A percentile compares a stretch with the other conserved stretches of the same genome.
phyloP scores from a whole-genome alignment of 306 rosid genomes.

The Prunus davidiana region DNA sequence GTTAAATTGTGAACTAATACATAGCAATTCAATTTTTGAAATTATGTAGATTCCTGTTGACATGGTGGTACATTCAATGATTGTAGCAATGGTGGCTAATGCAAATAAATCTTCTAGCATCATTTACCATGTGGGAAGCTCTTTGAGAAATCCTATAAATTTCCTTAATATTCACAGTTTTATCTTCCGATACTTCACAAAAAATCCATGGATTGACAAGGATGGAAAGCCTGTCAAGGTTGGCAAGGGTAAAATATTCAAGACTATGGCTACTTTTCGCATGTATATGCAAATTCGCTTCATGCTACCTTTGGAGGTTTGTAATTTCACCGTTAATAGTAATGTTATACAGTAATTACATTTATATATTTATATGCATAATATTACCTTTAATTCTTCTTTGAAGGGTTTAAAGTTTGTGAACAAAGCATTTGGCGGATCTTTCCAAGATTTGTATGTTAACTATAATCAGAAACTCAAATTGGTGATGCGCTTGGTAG shows the following conservation, averaged over 20 bases:
- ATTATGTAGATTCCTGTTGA: too few species aligned
- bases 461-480: neutral
- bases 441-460: neutral
- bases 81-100: too few species aligned
- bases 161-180: too few species aligned
- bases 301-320: constrained; percentile 38
- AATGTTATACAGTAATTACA: too few species aligned
- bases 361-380: neutral
- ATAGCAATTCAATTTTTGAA: too few species aligned
- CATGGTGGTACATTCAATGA: too few species aligned
- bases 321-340: neutral
- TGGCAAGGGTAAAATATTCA: neutral
- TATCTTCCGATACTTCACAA: constrained; percentile 12
- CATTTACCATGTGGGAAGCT: too few species aligned
- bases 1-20: too few species aligned
- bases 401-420: constrained; percentile 30
- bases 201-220: constrained; percentile 4
- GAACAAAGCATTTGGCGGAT: neutral
- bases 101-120: too few species aligned
- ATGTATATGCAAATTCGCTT: constrained; percentile 17
- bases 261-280: constrained; percentile 22
- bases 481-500: constrained; percentile 13
- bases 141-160: too few species aligned
- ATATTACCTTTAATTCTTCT: neutral
- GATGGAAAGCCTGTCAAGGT: constrained; percentile 29